Conservation (phyloP, 768 basidiomycete genomes). For the Lentinula sp. region DNA sequence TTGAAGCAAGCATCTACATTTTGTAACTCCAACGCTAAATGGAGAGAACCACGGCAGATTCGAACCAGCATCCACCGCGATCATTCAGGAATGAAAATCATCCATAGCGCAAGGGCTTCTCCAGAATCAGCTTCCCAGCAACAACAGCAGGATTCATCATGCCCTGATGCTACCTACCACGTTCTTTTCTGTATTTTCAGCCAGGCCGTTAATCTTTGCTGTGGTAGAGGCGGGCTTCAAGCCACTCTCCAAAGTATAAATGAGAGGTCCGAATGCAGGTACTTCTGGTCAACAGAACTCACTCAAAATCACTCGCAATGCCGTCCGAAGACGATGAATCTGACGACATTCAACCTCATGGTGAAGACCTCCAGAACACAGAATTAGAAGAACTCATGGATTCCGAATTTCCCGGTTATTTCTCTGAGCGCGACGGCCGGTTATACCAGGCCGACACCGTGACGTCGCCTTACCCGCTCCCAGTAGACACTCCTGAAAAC, state of each 20-base stretch:
- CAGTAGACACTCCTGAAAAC: conserved; percentile 67
- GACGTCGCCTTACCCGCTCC: conserved; percentile 60
- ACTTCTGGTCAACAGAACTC: neutral
- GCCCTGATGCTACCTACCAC: neutral
- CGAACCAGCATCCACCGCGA: neutral
- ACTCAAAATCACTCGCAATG: neutral
- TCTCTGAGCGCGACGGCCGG: conserved; percentile 49
- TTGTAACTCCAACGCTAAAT: neutral
- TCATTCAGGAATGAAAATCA: neutral
- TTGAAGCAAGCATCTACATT: neutral
- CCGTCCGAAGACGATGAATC: neutral
- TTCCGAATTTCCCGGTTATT: conserved; percentile 57
- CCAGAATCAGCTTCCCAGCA: neutral
- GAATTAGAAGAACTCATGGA: conserved; percentile 35
- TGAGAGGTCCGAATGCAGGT: neutral
- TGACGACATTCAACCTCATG: neutral
- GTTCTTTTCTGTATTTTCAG: neutral
- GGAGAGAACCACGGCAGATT: neutral
- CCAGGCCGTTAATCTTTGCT: neutral
- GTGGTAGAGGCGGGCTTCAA: neutral
- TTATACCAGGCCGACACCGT: conserved; percentile 63
- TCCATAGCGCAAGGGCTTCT: neutral
- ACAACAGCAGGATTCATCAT: neutral
- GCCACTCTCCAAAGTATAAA: neutral
- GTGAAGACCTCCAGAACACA: neutral